Evolutionary conservation across 805 yeast genomes (phyloP), one percentile per base, ranked within the genome.

Genomic region (Candida khao-thaluensis): DNA sequence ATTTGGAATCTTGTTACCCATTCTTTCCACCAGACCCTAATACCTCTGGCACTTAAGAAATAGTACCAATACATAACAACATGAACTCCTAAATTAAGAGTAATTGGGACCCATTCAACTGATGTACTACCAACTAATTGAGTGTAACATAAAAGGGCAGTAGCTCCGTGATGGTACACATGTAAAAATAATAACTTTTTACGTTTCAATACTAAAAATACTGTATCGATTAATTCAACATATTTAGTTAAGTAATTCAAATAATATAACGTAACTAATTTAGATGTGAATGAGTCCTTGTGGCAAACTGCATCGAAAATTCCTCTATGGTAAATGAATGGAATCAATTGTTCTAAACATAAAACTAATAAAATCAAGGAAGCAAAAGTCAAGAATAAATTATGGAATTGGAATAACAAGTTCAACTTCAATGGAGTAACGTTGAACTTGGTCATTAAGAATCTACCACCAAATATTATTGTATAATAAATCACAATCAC

Each of bases 11-110:
- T 77, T 41, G 99, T 91, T 51, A 91, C 96, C 96, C 96, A 91
- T 72, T 90, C 95, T 71, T 93, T 91, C 99, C 99, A 91, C 97
- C 97, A 90, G 39, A 91, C 96, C 56, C 87, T 82, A 59, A 90
- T 86, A 42, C 96, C 96, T 60, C 95, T 77, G 15, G 97, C 86
- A 37, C 93, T 76, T 54, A 91, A 73, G 74, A 90, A 89, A 72
- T 93, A 91, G 78, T 91, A 91, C 85, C 89, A 91, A 77, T 91
- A 91, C 99, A 91, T 93, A 41, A 91, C 80, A 36, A 90, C 95
- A 59, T 91, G 98, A 36, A 91, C 98, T 38, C 81, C 85, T 65
- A 91, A 75, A 75, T 91, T 91, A 55, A 91, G 74, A 22, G 83
- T 64, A 57, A 91, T 91, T 42, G 93, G 95, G 24, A 91, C 96